Evolutionary conservation across 441 rosid genomes (phyloP), one percentile per base, ranked within the genome.

Genomic region (Erysimum pusillum): DNA sequence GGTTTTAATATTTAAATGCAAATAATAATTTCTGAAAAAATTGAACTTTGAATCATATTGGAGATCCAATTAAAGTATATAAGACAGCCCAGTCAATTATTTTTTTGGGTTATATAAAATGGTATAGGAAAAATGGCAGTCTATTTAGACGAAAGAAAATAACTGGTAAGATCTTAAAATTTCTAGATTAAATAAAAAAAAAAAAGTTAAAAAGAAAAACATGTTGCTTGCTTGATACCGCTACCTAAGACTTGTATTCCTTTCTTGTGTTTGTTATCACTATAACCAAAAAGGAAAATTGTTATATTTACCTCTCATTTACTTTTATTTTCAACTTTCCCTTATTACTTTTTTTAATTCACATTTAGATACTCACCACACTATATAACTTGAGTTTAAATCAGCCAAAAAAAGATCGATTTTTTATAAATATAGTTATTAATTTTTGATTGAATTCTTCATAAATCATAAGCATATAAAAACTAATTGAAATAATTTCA

Each of bases 261-360:
- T 74, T 74, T 57, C 73, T 74, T 74, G 67, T 14, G 72, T 45
- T 44, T 54, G 71, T 63, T 7, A 74, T 64, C 71, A 54, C 36
- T 17, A 54, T 1, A 74, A 63, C 71, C 46, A 25, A 35, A 74
- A 65, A 14, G 53, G 42, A 32, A 22, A 57, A 7, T 2, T 46
- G 39, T 34, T n/a, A 53, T 18, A 11, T 6, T 38, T 28, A 56
- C 71, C 71, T 44, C 69, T 38, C 14, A 6, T 1, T 20, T 32
- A 17, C 14, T 57, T 64, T 25, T 46, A 57, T 36, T 57, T 66
- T 48, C 22, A 46, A 45, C 0, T 34, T 52, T 7, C 2, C 11
- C 57, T 34, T 41, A 20, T 57, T 45, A 2, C 4, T 59, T 20
- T 25, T 25, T 8, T 2, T 7, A 57, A 44, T 3, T 0, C 4